These are phyloP conservation scores for Comarum palustre DNA, from an alignment of 306 rosid genomes.

Conservation along the genomic window DNA sequence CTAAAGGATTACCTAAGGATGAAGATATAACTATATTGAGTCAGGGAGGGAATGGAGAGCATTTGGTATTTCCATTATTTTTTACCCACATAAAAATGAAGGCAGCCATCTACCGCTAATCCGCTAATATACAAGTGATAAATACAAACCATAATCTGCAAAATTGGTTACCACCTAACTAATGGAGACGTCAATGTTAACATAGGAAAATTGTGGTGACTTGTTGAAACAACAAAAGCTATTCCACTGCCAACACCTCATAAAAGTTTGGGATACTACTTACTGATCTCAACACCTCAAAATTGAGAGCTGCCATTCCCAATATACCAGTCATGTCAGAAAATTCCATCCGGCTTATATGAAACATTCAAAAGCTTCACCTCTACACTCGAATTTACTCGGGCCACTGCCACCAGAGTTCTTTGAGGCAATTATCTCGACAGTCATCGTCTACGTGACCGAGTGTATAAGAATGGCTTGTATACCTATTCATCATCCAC, in stretches of 20 bases:
- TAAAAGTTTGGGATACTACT: not conserved
- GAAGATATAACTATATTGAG: not conserved
- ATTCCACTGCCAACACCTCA: not conserved
- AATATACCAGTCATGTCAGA: not conserved
- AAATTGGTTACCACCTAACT: not conserved
- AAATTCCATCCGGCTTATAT: not conserved
- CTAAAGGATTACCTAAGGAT: too few species aligned
- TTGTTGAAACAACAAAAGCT: not conserved
- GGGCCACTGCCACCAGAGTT: constrained; percentile 7
- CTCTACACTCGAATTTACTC: not conserved
- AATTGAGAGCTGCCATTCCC: not conserved
- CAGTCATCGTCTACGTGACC: not conserved
- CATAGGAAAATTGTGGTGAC: not conserved
- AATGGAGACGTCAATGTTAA: not conserved
- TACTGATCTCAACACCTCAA: not conserved
- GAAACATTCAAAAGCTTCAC: not conserved
- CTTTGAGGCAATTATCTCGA: constrained; percentile 21
- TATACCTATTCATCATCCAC: constrained; percentile 41
- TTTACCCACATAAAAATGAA: not conserved
- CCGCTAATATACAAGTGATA: not conserved
- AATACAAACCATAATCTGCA: not conserved
- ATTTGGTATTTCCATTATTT: not conserved
- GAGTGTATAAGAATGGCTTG: constrained; percentile 7
- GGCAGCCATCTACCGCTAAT: not conserved
- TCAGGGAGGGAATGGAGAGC: not conserved